A percentile compares a stretch with the other conserved stretches of the same genome.
Conservation (phyloP, 2,329 filamentous ascomycete genomes). For the Aspergillus glaucus region DNA sequence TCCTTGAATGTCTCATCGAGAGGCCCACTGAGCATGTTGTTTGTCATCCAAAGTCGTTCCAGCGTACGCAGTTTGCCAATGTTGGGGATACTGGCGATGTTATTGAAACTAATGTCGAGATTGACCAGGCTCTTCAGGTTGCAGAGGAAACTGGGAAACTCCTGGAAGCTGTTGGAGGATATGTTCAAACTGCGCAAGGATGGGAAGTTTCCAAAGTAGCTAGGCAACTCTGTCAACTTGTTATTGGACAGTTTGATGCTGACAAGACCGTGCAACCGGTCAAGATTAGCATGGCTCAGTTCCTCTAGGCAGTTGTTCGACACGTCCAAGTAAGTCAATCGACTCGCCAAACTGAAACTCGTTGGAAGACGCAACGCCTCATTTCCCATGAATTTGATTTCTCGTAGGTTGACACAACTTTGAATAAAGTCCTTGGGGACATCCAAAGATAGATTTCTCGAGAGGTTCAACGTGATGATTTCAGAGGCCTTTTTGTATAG, state of each 20-base stretch:
- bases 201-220: slow-evolving; percentile 75
- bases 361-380: slow-evolving; percentile 80
- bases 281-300: slow-evolving; percentile 75
- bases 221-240: slow-evolving; percentile 68
- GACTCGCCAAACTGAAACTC: slow-evolving; percentile 73
- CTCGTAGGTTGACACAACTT: slow-evolving; percentile 80
- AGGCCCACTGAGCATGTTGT: slow-evolving; percentile 75
- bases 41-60: slow-evolving; percentile 89
- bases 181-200: slow-evolving; percentile 78
- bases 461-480: slow-evolving; percentile 91
- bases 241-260: slow-evolving; percentile 95
- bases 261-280: slow-evolving; percentile 67
- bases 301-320: slow-evolving; percentile 91
- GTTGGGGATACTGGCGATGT: slow-evolving; percentile 69
- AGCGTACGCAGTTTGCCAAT: slow-evolving; percentile 73
- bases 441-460: slow-evolving; percentile 83
- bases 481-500: slow-evolving; percentile 87
- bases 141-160: slow-evolving; percentile 80
- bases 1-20: slow-evolving; percentile 67
- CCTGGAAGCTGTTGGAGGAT: slow-evolving; percentile 84
- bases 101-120: slow-evolving; percentile 94
- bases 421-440: slow-evolving; percentile 95
- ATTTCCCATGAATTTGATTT: slow-evolving; percentile 94
- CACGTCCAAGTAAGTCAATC: slow-evolving; percentile 82
- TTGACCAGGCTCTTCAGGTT: slow-evolving; percentile 78